phyloP scores from a whole-genome alignment of 306 rosid genomes.

The Prunus mume region DNA sequence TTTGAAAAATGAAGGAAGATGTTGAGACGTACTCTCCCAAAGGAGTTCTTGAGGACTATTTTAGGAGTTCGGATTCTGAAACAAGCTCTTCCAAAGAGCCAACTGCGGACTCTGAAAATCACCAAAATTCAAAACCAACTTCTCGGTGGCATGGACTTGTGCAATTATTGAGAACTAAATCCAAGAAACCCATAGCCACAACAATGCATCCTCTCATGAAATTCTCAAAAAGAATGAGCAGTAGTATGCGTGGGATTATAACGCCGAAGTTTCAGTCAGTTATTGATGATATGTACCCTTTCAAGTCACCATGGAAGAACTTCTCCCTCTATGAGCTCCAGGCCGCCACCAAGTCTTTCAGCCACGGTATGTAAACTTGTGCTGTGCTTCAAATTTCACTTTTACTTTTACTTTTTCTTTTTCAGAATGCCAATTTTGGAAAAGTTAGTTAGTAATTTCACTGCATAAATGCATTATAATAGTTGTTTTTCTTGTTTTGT shows the following conservation, averaged over 20 bases:
- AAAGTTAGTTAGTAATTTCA: neutral
- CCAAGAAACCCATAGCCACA: conserved; percentile 48
- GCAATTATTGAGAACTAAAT: conserved; percentile 45
- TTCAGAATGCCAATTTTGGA: neutral
- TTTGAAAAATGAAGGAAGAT: conserved; percentile 56
- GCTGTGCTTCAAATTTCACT: no score
- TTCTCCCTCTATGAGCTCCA: conserved; percentile 67
- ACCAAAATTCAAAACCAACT: conserved; percentile 34
- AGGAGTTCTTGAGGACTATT: conserved; percentile 85
- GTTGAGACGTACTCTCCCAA: conserved; percentile 59
- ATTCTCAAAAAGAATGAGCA: conserved; percentile 64
- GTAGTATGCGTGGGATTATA: conserved; percentile 58
- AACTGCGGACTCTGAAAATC: conserved; percentile 26
- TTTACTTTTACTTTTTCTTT: neutral
- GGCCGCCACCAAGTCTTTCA: conserved; percentile 65
- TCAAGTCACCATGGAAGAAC: conserved; percentile 76
- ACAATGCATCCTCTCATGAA: conserved; percentile 58
- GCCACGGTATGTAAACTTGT: conserved; percentile 47
- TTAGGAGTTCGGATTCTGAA: conserved; percentile 79
- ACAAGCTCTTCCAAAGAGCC: conserved; percentile 63
- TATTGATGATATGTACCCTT: conserved; percentile 33
- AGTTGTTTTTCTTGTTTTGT: conserved; percentile 21
- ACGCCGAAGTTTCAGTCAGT: conserved; percentile 44
- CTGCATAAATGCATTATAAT: neutral
- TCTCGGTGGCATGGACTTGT: conserved; percentile 55